Evolutionary conservation across 2,329 filamentous ascomycete species (phyloP).

Genomic region (Fusarium sp.): DNA sequence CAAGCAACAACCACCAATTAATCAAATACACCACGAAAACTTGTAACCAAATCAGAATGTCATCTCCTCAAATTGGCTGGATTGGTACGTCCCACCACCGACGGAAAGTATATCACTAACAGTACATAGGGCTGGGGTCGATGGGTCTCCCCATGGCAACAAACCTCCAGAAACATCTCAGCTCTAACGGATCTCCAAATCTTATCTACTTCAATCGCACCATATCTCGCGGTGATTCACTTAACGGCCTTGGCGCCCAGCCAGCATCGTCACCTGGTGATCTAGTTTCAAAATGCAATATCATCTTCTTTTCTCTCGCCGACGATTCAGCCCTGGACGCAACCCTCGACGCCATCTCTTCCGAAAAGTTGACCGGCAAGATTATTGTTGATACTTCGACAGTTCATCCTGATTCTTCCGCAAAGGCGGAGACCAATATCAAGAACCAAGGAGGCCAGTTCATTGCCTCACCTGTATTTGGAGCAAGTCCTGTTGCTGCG

Average conservation of each 20-base stretch:
- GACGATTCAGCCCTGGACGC: conserved; percentile 55
- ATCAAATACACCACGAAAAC: not conserved
- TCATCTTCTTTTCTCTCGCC: conserved; percentile 57
- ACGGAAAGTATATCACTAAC: rapidly evolving
- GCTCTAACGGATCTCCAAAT: conserved; percentile 23
- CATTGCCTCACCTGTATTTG: conserved; percentile 61
- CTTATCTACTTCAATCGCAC: conserved; percentile 60
- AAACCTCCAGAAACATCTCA: conserved; percentile 59
- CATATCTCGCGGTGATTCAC: conserved; percentile 55
- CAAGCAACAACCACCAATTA: not conserved
- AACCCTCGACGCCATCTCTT: conserved; percentile 47
- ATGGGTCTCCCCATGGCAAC: conserved; percentile 63
- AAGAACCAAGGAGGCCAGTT: conserved; percentile 49
- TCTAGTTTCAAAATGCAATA: conserved; percentile 48
- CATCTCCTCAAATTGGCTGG: conserved; percentile 23
- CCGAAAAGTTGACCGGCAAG: conserved; percentile 50
- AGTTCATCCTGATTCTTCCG: conserved; percentile 58
- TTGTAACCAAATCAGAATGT: not conserved
- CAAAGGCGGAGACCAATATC: conserved; percentile 46
- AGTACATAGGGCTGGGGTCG: conserved; percentile 57
- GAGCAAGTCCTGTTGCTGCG: conserved; percentile 60
- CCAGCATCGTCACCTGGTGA: conserved; percentile 37
- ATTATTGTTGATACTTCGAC: conserved; percentile 62
- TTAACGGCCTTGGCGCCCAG: conserved; percentile 46
- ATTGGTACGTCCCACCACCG: not conserved